Evolutionary conservation across 2,329 filamentous ascomycete species (phyloP).

Genomic region (Malbranchea cinnamomea): DNA sequence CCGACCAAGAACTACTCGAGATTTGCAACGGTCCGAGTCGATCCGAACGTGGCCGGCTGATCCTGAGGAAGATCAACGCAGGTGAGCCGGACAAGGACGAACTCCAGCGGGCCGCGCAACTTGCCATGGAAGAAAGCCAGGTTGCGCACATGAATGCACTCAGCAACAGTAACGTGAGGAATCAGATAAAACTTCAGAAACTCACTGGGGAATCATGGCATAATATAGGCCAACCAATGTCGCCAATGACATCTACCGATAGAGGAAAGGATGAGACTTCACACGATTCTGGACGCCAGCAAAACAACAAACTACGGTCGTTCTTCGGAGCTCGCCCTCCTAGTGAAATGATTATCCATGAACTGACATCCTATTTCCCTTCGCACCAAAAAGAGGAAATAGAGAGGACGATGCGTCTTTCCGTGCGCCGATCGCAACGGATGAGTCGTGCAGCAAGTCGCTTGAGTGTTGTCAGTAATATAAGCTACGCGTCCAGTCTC

Average conservation of each 20-base stretch:
- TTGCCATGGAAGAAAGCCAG: slow-evolving; percentile 75
- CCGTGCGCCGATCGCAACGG: slow-evolving; percentile 75
- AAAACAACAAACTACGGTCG: slow-evolving; percentile 29
- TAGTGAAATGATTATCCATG: slow-evolving; percentile 92
- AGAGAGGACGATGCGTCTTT: slow-evolving; percentile 85
- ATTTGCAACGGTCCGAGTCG: slow-evolving; percentile 77
- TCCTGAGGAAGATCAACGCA: slow-evolving; percentile 80
- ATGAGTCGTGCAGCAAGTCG: slow-evolving; percentile 87
- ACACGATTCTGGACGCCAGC: slow-evolving; percentile 18
- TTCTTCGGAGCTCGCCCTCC: slow-evolving; percentile 89
- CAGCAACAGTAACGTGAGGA: slow-evolving; percentile 51
- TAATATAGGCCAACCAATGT: slow-evolving; percentile 72
- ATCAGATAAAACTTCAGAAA: slow-evolving; percentile 77
- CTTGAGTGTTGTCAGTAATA: slow-evolving; percentile 81
- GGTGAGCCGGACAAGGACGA: slow-evolving; percentile 81
- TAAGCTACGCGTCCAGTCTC: slow-evolving; percentile 82
- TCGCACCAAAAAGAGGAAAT: slow-evolving; percentile 89
- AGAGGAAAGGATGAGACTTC: slow-evolving; percentile 27
- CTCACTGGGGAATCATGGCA: slow-evolving; percentile 78
- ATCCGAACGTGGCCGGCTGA: slow-evolving; percentile 77
- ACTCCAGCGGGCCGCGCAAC: slow-evolving; percentile 70
- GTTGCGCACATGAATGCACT: slow-evolving; percentile 53
- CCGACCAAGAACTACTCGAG: slow-evolving; percentile 76
- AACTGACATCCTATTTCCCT: slow-evolving; percentile 93
- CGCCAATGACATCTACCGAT: slow-evolving; percentile 42